Base-by-base conservation (phyloP, 371 early-diverging fungal genomes). In the Fennellomyces sp. region DNA sequence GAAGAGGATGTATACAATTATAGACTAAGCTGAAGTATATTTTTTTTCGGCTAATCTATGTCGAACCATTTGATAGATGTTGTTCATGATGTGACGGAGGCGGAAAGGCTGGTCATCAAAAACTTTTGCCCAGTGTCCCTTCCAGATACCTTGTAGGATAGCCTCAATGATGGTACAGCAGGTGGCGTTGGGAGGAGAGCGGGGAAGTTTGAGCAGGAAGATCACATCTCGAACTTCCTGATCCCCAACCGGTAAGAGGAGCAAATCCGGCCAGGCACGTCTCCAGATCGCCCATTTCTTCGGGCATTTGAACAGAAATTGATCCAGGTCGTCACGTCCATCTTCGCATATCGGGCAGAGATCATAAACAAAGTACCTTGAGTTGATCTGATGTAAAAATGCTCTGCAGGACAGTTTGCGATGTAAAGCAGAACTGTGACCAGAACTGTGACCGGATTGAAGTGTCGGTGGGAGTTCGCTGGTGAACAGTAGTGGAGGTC, bases 111-210 rank as follows among this genome's bases (percentile, higher is more conserved):
- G n/a, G n/a, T n/a, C n/a, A n/a, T n/a, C n/a, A n/a, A n/a, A n/a
- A n/a, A n/a, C n/a, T n/a, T n/a, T n/a, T n/a, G n/a, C n/a, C n/a
- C n/a, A n/a, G n/a, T 17, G 45, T 6, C 23, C 19, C 6, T 7
- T 5, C 45, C 45, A 45, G 5, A 45, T 10, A 6, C 45, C 45
- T 6, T 45, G 45, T 17, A 45, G 6, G n/a, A 45, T 45, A 6
- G 45, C 45, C 17, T 45, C 45, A n/a, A 45, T 45, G 45, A 45
- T 45, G 45, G n/a, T 17, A n/a, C n/a, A n/a, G n/a, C n/a, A n/a
- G n/a, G n/a, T n/a, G 45, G 15, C n/a, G 7, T 7, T 45, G 45
- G 23, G 45, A 23, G 15, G 45, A 10, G 5, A 7, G 45, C 8
- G 6, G 35, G 35, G 35, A n/a, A n/a, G n/a, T n/a, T n/a, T n/a